Conservation (phyloP, 179 eudicot species). For the Spergularia azorica region DNA sequence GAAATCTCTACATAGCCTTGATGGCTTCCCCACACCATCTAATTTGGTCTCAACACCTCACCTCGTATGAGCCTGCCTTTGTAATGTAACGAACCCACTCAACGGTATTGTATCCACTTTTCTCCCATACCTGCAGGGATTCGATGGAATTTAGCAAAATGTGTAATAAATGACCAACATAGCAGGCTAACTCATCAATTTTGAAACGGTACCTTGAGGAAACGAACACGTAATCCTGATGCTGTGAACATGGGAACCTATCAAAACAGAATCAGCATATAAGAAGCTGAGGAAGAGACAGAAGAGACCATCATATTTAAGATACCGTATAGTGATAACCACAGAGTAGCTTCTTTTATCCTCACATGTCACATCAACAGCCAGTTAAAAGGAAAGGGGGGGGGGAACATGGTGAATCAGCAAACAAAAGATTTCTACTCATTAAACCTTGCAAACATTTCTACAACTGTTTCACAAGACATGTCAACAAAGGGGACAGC, state of each 20-base stretch:
- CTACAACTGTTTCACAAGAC: too few relatives aligned
- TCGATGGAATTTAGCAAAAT: background rate
- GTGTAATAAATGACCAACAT: background rate
- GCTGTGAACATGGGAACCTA: constrained; percentile 99
- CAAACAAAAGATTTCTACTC: too few relatives aligned
- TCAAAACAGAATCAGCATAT: constrained; percentile 19
- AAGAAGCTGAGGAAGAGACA: background rate
- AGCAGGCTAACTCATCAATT: background rate
- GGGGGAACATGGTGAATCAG: too few relatives aligned
- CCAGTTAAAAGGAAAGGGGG: too few relatives aligned
- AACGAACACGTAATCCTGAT: constrained; percentile 95
- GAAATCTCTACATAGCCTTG: constrained; percentile 16
- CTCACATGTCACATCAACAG: too few relatives aligned
- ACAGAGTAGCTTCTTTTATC: too few relatives aligned
- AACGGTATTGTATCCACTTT: constrained; percentile 95
- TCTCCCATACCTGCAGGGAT: constrained; percentile 90
- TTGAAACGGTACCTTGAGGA: constrained; percentile 74
- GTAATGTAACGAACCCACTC: constrained; percentile 99
- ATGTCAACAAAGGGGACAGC: too few relatives aligned
- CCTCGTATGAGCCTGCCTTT: constrained; percentile 96
- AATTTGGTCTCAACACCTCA: constrained; percentile 61
- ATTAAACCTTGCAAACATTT: too few relatives aligned
- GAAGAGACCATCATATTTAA: background rate
- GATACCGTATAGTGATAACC: too few relatives aligned
- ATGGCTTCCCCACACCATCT: constrained; percentile 10